A percentile compares a stretch with the other conserved stretches of the same genome.
Evolutionary conservation across 108 stramenopile genomes (phyloP).

Genomic region (Nannochloropsis gaditana): DNA sequence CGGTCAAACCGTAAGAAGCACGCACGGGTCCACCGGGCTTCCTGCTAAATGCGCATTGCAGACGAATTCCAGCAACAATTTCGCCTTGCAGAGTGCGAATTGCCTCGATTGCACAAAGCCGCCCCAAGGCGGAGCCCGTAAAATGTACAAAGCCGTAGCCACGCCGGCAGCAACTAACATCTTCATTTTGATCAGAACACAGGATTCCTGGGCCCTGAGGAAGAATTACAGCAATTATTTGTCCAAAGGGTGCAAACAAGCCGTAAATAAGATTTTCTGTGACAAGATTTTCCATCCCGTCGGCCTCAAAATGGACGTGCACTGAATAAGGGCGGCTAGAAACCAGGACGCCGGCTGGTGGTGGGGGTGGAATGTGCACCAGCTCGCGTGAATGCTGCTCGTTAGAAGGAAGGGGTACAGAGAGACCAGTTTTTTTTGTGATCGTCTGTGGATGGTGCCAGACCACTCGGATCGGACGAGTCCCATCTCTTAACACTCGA

Average conservation of each 20-base stretch:
- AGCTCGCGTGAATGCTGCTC: background rate
- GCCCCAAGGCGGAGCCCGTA: background rate
- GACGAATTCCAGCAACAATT: background rate
- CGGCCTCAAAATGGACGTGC: background rate
- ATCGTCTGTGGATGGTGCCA: conserved; percentile 5
- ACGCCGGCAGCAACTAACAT: background rate
- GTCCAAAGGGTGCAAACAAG: conserved; percentile 7
- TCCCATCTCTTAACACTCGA: background rate
- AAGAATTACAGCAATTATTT: conserved; percentile 2
- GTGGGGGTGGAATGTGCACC: conserved; percentile 1
- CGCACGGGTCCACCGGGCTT: conserved; percentile 10
- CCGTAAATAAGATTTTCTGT: conserved; percentile 4
- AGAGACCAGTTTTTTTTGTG: background rate
- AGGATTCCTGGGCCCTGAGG: background rate
- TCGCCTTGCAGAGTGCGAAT: background rate
- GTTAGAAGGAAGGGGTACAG: background rate
- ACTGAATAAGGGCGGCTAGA: background rate
- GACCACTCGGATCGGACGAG: background rate
- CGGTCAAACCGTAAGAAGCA: background rate
- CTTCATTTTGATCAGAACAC: background rate
- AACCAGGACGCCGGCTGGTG: background rate
- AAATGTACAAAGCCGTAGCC: conserved; percentile 14
- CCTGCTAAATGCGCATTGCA: conserved; percentile 20
- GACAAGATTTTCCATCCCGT: background rate
- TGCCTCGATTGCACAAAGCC: background rate